Evolutionary conservation across 495 filamentous ascomycete genomes (phyloP).

Genomic region (Aspergillus incahuasiensis): DNA sequence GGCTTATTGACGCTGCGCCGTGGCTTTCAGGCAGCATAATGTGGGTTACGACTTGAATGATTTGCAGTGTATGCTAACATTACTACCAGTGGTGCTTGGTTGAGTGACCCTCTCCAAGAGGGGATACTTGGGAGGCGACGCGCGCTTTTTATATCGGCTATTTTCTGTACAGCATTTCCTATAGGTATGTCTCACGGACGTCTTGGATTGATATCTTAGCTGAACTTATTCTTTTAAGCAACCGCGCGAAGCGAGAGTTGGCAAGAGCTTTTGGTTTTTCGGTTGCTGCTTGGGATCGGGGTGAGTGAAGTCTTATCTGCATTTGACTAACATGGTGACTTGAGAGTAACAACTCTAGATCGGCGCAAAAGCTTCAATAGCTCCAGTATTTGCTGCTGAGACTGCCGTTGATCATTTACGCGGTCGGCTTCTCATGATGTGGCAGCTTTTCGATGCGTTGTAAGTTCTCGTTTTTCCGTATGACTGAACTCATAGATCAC

Average conservation of each 20-base stretch:
- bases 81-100: not conserved
- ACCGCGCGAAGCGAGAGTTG: conserved; percentile 50
- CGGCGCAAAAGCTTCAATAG: conserved; percentile 46
- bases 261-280: conserved; percentile 52
- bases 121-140: conserved; percentile 55
- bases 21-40: conserved; percentile 30
- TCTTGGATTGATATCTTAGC: not conserved
- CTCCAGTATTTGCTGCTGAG: conserved; percentile 68
- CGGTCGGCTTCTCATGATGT: conserved; percentile 67
- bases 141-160: conserved; percentile 59
- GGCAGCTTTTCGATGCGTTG: conserved; percentile 72
- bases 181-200: conserved; percentile 44
- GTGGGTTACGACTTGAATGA: conserved; percentile 15
- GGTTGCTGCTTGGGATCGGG: conserved; percentile 62
- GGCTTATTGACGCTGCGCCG: conserved; percentile 34
- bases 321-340: not conserved
- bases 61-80: not conserved
- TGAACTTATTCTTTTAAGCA: not conserved
- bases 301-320: not conserved
- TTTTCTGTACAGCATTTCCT: conserved; percentile 57
- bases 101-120: conserved; percentile 61
- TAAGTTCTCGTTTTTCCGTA: not conserved
- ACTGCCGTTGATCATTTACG: conserved; percentile 61
- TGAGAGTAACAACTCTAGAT: conserved; percentile 30
- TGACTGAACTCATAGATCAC: not conserved